Percentiles rank a stretch among this genome's conserved stretches.
Conservation (phyloP, 2,329 filamentous ascomycete genomes). For the Colletotrichum sp. region DNA sequence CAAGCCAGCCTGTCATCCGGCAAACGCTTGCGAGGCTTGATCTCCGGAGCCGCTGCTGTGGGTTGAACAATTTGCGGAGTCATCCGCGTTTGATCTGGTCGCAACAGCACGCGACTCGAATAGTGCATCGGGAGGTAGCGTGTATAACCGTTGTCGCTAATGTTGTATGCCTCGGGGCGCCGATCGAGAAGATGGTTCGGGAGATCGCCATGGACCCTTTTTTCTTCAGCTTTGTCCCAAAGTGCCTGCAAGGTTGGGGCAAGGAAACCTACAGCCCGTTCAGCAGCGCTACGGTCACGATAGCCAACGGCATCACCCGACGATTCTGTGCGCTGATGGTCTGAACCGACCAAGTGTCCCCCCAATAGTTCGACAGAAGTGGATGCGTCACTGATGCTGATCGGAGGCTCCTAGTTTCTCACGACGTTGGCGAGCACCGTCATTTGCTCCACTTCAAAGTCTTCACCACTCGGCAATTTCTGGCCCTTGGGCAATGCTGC, state of each 20-base stretch:
- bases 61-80: background rate
- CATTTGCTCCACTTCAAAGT: constrained; percentile 79
- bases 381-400: background rate
- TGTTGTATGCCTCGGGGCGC: background rate
- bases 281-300: background rate
- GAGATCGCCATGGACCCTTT: background rate
- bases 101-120: background rate
- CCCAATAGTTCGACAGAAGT: background rate
- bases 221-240: constrained; percentile 13
- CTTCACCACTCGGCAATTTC: constrained; percentile 60
- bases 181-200: background rate
- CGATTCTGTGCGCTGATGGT: background rate
- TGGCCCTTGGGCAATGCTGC: constrained; percentile 69
- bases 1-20: background rate
- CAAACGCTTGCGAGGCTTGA: background rate
- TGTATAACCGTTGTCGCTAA: background rate
- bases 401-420: constrained; percentile 39
- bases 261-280: background rate
- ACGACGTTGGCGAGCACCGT: constrained; percentile 77
- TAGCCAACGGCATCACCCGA: background rate
- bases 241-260: constrained; percentile 2
- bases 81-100: background rate
- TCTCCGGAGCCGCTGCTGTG: background rate
- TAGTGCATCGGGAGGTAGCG: background rate
- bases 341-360: background rate